Evolutionary conservation across 345 rosid genomes (phyloP).

Genomic region (Bruguiera parviflora): DNA sequence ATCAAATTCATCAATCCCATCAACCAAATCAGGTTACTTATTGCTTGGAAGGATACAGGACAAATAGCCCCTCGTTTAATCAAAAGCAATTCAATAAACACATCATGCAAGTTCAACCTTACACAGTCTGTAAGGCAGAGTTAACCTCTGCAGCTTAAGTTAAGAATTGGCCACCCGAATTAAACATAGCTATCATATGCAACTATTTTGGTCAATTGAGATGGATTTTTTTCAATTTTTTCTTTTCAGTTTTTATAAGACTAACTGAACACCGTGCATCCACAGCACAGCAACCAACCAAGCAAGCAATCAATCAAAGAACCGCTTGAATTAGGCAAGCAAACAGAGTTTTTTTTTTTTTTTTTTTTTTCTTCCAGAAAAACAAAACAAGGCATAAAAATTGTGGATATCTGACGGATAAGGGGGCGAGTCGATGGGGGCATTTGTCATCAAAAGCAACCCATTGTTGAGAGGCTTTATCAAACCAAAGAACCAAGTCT

Average conservation of each 20-base stretch:
- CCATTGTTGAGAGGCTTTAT: conserved; percentile 58
- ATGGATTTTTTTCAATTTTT: no score
- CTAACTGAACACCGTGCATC: neutral
- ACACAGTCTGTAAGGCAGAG: neutral
- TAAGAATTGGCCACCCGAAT: neutral
- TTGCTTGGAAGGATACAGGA: neutral
- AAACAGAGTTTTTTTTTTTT: no score
- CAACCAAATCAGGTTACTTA: neutral
- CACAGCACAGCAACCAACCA: neutral
- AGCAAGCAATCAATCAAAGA: neutral
- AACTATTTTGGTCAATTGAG: neutral
- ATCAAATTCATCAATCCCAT: conserved; percentile 7
- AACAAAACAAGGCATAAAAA: neutral
- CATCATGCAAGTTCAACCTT: neutral
- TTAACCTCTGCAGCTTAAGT: neutral
- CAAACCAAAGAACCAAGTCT: conserved; percentile 93
- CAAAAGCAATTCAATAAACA: neutral
- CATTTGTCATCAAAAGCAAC: conserved; percentile 90
- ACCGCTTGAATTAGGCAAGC: neutral
- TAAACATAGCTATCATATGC: neutral
- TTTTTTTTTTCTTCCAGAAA: neutral
- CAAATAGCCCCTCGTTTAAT: neutral
- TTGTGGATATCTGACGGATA: conserved; percentile 56
- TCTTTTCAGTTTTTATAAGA: no score
- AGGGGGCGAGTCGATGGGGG: conserved; percentile 93